Base-by-base conservation (phyloP, 208 protist species). In the Borovskyia barvae region DNA sequence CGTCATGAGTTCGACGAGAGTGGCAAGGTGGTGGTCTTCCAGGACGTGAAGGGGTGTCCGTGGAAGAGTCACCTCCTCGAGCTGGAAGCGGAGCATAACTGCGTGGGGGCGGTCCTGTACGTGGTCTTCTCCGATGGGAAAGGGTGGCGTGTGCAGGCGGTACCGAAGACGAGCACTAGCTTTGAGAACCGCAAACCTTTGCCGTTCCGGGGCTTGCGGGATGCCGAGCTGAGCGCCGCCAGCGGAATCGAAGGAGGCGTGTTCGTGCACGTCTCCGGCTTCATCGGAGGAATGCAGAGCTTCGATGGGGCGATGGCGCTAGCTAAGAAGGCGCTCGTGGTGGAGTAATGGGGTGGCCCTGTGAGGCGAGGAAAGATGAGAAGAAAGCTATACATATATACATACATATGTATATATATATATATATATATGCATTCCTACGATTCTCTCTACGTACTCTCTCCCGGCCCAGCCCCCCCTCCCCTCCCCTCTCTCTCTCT, bases 221-320 rank as follows among this genome's bases (percentile, higher is more conserved):
- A 98, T 59, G 82, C 71, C 29, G 92, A 92, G 42, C 80, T 99
- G 11, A 80, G 67, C 48, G 30, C 80, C 19, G 75, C 82, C 12
- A 65, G 70, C 46, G 93, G 93, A 24, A 94, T 99, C 45, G 61
- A 80, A 0, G 94, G 91, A 12, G 79, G 94, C 56, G 74, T 98
- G 5, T 99, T 99, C 58, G 87, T 96, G 37, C 97, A 99, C 67
- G 93, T 92, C 14, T 84, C 80, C 20, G 97, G 97, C 26, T 99
- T 99, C 58, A 98, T 99, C 73, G 96, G 95, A 24, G 96, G 95
- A 15, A 95, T 97, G 74, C 85, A 85, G 43, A 97, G 86, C 2
- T 93, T 89, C 60, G 97, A 98, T 12, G 94, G 93, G 8, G 95
- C 94, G 29, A 47, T 98, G 45, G 48, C 72, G 30, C 93, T 99